Percentiles rank a stretch among this genome's conserved stretches.
Conservation (phyloP, 2,329 filamentous ascomycete genomes). For the Alternaria sp. region DNA sequence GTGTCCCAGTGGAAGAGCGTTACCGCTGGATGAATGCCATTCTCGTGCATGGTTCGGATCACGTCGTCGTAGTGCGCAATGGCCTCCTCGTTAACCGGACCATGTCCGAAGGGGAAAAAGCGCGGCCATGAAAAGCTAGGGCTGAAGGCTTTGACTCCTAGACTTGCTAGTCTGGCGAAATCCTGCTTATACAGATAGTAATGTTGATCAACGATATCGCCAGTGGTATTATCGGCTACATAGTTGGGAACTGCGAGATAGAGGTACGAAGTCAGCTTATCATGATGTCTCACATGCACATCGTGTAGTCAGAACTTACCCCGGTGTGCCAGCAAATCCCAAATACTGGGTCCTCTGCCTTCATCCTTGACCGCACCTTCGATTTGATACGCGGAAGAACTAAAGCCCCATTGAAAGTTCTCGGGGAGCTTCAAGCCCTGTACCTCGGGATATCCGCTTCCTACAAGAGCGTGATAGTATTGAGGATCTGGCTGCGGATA, state of each 20-base stretch:
- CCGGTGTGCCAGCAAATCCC: constrained; percentile 52
- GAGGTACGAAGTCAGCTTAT: background rate
- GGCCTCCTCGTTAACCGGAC: constrained; percentile 45
- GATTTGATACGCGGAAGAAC: constrained; percentile 51
- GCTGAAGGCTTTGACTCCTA: constrained; percentile 41
- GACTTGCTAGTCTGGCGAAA: constrained; percentile 45
- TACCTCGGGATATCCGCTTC: constrained; percentile 41
- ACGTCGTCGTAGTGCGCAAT: constrained; percentile 51
- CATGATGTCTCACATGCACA: background rate
- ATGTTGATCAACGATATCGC: constrained; percentile 50
- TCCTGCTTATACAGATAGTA: constrained; percentile 55
- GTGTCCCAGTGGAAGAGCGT: constrained; percentile 55
- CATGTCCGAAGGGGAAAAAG: constrained; percentile 49
- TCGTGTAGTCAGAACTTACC: background rate
- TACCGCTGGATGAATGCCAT: constrained; percentile 45
- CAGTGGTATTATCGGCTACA: constrained; percentile 51
- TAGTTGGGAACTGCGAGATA: constrained; percentile 38
- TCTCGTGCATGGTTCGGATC: constrained; percentile 44
- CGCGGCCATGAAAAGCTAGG: constrained; percentile 49
- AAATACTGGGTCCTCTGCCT: constrained; percentile 53
- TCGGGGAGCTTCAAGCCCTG: constrained; percentile 49
- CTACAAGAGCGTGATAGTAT: constrained; percentile 53
- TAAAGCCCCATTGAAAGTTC: constrained; percentile 53
- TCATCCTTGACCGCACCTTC: constrained; percentile 53
- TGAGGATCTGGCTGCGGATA: constrained; percentile 48